Base-by-base conservation (phyloP, 78 protist species). In the Dictyostelium purpureum region DNA sequence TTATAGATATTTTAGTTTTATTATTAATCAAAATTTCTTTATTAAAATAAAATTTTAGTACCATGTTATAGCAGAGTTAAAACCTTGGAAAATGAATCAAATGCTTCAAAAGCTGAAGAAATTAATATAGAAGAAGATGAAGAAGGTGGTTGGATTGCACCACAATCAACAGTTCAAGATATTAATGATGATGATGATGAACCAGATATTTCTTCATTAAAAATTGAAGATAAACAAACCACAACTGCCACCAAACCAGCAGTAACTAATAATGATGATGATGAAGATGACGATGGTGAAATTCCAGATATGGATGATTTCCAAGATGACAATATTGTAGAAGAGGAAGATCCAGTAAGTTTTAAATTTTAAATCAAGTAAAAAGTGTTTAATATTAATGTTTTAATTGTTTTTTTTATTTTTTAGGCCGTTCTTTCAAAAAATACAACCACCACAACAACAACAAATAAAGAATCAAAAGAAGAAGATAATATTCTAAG, bases 261-360 rank as follows among this genome's bases (percentile, higher is more conserved):
- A n/a, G 28, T 24, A 26, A 12, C 28, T 21, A 73, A 45, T 47
- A 47, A 40, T 40, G 87, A 92, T n/a, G 96, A 93, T 9, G 97
- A 90, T 12, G 93, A 77, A 1, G 96, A 90, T 33, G 95, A 92
- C n/a, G 79, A 85, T 57, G 94, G 77, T 33, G 97, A 94, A 24
- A 82, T 96, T 19, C 98, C 98, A 40, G 97, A 94, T 78, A 81
- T 96, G 94, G 97, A 97, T 18, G 97, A 89, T 24, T 77, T 76
- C 18, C 95, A 89, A 42, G 97, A 77, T 31, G 97, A 89, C 45
- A 77, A 90, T 52, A 49, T 96, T 42, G 88, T 69, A 14, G 97
- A 88, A 21, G 81, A 75, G 21, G 98, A 80, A 40, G 92, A 87
- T 73, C 83, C 66, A 40, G 90, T 80, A 80, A 77, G 88, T 65